Percentiles rank a stretch among this genome's conserved stretches.
Conservation (phyloP, 495 filamentous ascomycete species). For the Penicilliopsis zonata region DNA sequence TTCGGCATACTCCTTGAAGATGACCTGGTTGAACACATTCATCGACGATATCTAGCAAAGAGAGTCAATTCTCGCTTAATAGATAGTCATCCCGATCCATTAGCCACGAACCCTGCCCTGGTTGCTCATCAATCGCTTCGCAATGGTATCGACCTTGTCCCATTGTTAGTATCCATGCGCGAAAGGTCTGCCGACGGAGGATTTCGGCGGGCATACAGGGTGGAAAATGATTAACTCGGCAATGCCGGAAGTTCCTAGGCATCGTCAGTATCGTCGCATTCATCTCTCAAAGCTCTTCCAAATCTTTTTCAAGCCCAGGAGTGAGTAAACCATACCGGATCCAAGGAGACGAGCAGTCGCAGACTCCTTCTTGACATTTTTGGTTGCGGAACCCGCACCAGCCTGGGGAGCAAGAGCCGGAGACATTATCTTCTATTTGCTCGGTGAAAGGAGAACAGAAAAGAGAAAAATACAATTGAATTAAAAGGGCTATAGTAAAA, state of each 20-base stretch:
- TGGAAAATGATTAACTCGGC: conserved; percentile 95
- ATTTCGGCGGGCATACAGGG: conserved; percentile 54
- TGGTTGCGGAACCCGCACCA: conserved; percentile 40
- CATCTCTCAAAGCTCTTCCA: not conserved
- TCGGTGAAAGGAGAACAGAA: not conserved
- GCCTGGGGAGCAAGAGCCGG: conserved; percentile 33
- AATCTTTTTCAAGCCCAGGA: conserved; percentile 1
- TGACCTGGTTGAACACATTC: conserved; percentile 65
- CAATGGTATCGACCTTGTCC: conserved; percentile 83
- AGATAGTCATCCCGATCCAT: conserved; percentile 1
- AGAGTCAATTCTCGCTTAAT: conserved; percentile 4
- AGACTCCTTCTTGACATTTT: conserved; percentile 76
- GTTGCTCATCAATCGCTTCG: conserved; percentile 99
- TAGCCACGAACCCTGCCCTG: conserved; percentile 51
- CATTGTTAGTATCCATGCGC: conserved; percentile 9
- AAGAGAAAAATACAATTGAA: conserved; percentile 1
- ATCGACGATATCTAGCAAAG: conserved; percentile 42
- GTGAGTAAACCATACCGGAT: conserved; percentile 85
- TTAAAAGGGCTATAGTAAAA: too few species aligned
- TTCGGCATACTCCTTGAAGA: conserved; percentile 83
- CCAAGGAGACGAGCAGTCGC: conserved; percentile 76
- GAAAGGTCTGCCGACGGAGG: not conserved
- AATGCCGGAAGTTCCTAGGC: conserved; percentile 80
- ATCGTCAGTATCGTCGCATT: not conserved
- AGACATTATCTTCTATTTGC: conserved; percentile 45